A percentile compares a stretch with the other conserved stretches of the same genome.
Conservation (phyloP, 768 basidiomycete genomes). For the Hericium alpestre region DNA sequence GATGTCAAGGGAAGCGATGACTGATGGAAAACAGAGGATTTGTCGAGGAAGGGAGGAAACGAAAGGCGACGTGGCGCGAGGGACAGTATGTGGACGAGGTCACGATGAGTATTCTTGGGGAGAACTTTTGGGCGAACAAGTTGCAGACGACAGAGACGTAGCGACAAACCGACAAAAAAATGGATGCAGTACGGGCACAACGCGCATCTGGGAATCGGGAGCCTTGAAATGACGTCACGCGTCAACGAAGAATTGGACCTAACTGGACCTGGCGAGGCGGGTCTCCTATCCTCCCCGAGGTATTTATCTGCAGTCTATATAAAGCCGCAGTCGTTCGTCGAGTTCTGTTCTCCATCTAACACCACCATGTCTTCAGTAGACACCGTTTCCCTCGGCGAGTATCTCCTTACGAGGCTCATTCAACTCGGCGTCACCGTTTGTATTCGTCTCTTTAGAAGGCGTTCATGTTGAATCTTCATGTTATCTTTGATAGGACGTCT, state of each 20-base stretch:
- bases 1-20: not conserved
- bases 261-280: too few species aligned
- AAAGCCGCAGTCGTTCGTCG: too few species aligned
- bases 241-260: too few species aligned
- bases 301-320: too few species aligned
- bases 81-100: not conserved
- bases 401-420: conserved; percentile 50
- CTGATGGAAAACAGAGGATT: not conserved
- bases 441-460: not conserved
- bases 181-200: too few species aligned
- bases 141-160: too few species aligned
- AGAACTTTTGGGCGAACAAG: not conserved
- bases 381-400: conserved; percentile 42
- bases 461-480: not conserved
- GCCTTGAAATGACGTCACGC: too few species aligned
- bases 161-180: too few species aligned
- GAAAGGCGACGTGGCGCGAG: not conserved
- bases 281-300: too few species aligned
- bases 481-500: conserved; percentile 46
- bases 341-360: too few species aligned
- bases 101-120: not conserved
- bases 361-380: not conserved
- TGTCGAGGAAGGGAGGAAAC: not conserved
- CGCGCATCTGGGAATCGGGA: too few species aligned
- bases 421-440: conserved; percentile 56